Evolutionary conservation across 1,139 yeast species (phyloP).

Genomic region (Hansenula sp.): DNA sequence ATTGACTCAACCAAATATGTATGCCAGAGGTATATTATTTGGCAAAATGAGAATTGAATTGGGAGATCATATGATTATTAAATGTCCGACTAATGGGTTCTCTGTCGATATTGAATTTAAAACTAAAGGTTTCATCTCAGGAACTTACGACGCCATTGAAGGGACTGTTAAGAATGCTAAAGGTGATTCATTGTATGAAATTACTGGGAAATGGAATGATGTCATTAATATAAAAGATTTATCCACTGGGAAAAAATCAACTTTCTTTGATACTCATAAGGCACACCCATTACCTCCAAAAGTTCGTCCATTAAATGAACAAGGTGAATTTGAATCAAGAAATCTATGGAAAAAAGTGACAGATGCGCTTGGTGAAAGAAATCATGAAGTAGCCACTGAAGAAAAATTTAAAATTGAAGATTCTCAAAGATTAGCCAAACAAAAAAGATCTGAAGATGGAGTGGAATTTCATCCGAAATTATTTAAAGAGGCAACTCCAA

Average conservation of each 20-base stretch:
- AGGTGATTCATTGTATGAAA: slow-evolving; percentile 56
- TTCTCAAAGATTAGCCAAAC: slow-evolving; percentile 70
- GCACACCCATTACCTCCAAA: slow-evolving; percentile 55
- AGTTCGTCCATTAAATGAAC: slow-evolving; percentile 77
- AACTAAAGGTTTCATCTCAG: slow-evolving; percentile 90
- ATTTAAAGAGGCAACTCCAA: slow-evolving; percentile 44
- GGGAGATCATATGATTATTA: slow-evolving; percentile 84
- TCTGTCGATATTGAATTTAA: slow-evolving; percentile 89
- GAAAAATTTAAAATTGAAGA: slow-evolving; percentile 87
- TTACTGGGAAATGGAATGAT: slow-evolving; percentile 94
- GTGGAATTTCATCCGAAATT: slow-evolving; percentile 77
- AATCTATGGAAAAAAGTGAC: slow-evolving; percentile 79
- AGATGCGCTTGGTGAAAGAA: slow-evolving; percentile 68
- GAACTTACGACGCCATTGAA: slow-evolving; percentile 85
- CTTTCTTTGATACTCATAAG: slow-evolving; percentile 61
- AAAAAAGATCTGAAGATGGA: slow-evolving; percentile 72
- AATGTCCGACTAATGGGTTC: slow-evolving; percentile 55
- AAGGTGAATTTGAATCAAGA: slow-evolving; percentile 78
- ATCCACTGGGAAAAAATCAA: slow-evolving; percentile 38
- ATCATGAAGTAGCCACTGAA: slow-evolving; percentile 80
- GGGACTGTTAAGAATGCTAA: slow-evolving; percentile 60
- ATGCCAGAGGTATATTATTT: slow-evolving; percentile 89
- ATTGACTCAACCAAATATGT: slow-evolving; percentile 90
- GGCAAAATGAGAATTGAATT: slow-evolving; percentile 87
- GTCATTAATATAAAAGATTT: slow-evolving; percentile 65